Evolutionary conservation across 75 land plant species (phyloP), one percentile per base, ranked within the genome.

Genomic region (Azolla pinnata): DNA sequence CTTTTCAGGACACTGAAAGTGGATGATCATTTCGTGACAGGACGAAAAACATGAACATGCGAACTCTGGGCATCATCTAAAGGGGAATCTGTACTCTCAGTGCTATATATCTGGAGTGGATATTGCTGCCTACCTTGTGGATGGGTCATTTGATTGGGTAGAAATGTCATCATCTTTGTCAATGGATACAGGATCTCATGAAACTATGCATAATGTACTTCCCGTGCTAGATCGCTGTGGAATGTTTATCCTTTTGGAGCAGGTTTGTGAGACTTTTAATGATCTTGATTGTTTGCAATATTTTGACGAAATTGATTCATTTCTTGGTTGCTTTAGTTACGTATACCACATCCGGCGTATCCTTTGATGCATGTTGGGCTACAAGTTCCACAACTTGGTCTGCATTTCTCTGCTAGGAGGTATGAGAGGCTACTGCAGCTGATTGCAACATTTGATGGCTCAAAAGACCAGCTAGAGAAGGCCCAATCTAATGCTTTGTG

Each of bases 371-470:
- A 88, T 12, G 54, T 93, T 46, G 78, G 84, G 63, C 63, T 93
- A 58, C 85, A 85, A 83, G 86, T 93, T 21, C 98, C 98, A 26
- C 78, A 66, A 54, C 96, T 93, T 62, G 85, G 81, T 48, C 58
- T 93, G 46, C 98, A 93, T 67, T 81, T 93, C 66, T 93, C 98
- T 30, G 86, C 96, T 29, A 67, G 74, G 60, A 80, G 96, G 57
- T 88, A 85, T 66, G 42, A 35, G 46, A 76, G 75, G 57, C 48
- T 93, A 1, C 56, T 81, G 67, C 76, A 84, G 47, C 60, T 93
- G 42, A n/a, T 88, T 19, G 63, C 69, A 33, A 77, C 76, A 55
- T 29, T 85, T 0, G 59, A 71, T 68, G 72, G 66, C 48, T 62
- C 72, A 24, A 18, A 2, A 18, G 20, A 19, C 24, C 31, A 2